phyloP scores from a whole-genome alignment of 371 early-diverging fungal genomes.

The Scutellospora calospora region DNA sequence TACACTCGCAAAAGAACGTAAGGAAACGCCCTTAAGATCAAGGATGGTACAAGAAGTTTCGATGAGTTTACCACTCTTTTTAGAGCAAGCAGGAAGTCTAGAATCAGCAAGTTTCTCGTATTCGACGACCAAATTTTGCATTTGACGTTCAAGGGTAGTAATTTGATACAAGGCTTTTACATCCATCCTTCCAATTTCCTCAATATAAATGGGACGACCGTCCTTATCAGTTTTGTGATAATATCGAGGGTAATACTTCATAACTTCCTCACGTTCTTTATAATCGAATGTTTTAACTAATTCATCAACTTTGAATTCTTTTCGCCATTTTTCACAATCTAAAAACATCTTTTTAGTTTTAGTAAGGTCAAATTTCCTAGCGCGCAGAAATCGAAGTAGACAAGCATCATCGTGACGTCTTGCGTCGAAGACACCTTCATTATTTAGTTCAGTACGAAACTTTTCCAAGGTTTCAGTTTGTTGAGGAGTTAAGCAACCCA shows the following conservation, averaged over 20 bases:
- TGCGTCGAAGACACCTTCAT: slow-evolving; percentile 59
- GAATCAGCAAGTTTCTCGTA: slow-evolving; percentile 69
- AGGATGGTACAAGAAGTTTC: slow-evolving; percentile 77
- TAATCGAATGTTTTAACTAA: slow-evolving; percentile 57
- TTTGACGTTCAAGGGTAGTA: slow-evolving; percentile 68
- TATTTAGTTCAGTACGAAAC: slow-evolving; percentile 59
- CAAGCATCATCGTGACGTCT: slow-evolving; percentile 70
- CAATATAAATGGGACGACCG: slow-evolving; percentile 79
- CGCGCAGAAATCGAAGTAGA: slow-evolving; percentile 76
- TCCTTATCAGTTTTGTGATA: slow-evolving; percentile 79
- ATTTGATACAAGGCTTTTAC: slow-evolving; percentile 64
- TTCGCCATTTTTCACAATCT: slow-evolving; percentile 71
- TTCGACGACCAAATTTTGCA: slow-evolving; percentile 70
- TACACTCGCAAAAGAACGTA: slow-evolving; percentile 66
- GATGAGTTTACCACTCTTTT: slow-evolving; percentile 60
- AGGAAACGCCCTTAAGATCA: slow-evolving; percentile 72
- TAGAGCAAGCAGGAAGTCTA: slow-evolving; percentile 68
- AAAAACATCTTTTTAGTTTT: slow-evolving; percentile 71
- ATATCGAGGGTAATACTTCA: slow-evolving; percentile 70
- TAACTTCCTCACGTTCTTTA: slow-evolving; percentile 57
- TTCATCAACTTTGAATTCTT: slow-evolving; percentile 59
- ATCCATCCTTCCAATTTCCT: slow-evolving; percentile 68
- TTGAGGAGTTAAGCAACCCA: slow-evolving; percentile 65
- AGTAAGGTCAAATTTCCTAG: slow-evolving; percentile 70
- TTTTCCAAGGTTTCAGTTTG: slow-evolving; percentile 61